A percentile compares a stretch with the other conserved stretches of the same genome.
These are phyloP conservation scores for Puccinia brachypodii DNA, from an alignment of 1,284 basidiomycete genomes.

Conservation along the genomic window DNA sequence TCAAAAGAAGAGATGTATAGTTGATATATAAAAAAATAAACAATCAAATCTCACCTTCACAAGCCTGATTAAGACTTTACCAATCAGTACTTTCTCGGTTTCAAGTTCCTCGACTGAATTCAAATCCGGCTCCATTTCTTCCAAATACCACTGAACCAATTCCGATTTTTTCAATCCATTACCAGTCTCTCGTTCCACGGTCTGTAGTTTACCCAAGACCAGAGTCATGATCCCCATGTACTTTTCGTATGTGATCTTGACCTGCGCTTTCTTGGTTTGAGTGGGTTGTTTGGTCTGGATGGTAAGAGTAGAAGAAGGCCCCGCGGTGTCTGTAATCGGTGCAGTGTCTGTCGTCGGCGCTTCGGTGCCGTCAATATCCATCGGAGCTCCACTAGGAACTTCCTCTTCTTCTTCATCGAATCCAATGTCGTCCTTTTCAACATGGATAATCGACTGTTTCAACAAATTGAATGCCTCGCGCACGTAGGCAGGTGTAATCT, in stretches of 20 bases:
- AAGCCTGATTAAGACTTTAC: constrained; percentile 82
- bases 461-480: constrained; percentile 91
- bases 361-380: constrained; percentile 51
- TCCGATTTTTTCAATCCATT: constrained; percentile 81
- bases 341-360: constrained; percentile 69
- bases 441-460: constrained; percentile 96
- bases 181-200: constrained; percentile 73
- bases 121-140: constrained; percentile 79
- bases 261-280: constrained; percentile 59
- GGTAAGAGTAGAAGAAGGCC: constrained; percentile 8
- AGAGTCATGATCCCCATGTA: constrained; percentile 88
- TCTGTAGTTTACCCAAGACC: constrained; percentile 77
- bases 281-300: not conserved
- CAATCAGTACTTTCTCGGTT: constrained; percentile 83
- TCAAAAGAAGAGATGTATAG: constrained; percentile 3
- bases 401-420: constrained; percentile 82
- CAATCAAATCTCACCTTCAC: constrained; percentile 69
- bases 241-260: constrained; percentile 90
- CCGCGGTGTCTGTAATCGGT: constrained; percentile 59
- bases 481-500: constrained; percentile 90
- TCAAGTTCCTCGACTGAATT: constrained; percentile 85
- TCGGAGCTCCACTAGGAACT: constrained; percentile 58
- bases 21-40: not conserved
- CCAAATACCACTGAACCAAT: constrained; percentile 94
- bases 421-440: constrained; percentile 98